Conservation (phyloP, 768 basidiomycete genomes). For the Trametes coccinea region DNA sequence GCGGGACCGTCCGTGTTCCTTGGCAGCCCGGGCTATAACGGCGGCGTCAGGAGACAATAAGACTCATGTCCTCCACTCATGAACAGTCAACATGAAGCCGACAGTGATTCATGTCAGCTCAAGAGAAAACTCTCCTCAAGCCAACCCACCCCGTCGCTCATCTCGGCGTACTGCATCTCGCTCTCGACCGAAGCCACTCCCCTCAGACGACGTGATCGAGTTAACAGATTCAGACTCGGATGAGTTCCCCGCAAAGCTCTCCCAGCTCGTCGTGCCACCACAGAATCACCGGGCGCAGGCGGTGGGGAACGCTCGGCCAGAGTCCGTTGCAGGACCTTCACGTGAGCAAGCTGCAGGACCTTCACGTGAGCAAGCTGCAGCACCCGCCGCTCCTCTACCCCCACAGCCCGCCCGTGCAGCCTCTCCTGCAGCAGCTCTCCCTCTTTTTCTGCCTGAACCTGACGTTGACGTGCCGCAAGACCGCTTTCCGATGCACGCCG, state of each 20-base stretch:
- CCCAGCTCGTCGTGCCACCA: background rate
- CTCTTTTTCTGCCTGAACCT: slow-evolving; percentile 5
- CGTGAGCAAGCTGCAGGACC: slow-evolving; percentile 1
- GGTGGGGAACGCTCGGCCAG: slow-evolving; percentile 5
- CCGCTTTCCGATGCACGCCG: background rate
- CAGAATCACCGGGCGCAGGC: background rate
- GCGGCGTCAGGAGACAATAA: too few relatives aligned
- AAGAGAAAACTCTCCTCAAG: slow-evolving; percentile 1
- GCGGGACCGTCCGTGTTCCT: too few relatives aligned
- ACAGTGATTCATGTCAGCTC: slow-evolving; percentile 12
- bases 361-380: slow-evolving; percentile 1
- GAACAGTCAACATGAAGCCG: background rate
- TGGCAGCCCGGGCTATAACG: too few relatives aligned
- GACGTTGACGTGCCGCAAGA: background rate
- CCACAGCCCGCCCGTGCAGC: background rate
- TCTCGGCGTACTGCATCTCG: background rate
- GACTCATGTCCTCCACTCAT: background rate
- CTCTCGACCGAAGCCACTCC: background rate
- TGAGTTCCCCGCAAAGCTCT: background rate
- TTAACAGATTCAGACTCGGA: slow-evolving; percentile 54
- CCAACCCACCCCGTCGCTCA: background rate
- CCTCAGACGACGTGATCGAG: slow-evolving; percentile 44
- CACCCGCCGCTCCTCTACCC: background rate
- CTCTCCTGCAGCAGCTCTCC: background rate
- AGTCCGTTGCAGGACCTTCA: slow-evolving; percentile 16